Base-by-base conservation (phyloP, 208 protist genomes). In the Trypanosoma mega region DNA sequence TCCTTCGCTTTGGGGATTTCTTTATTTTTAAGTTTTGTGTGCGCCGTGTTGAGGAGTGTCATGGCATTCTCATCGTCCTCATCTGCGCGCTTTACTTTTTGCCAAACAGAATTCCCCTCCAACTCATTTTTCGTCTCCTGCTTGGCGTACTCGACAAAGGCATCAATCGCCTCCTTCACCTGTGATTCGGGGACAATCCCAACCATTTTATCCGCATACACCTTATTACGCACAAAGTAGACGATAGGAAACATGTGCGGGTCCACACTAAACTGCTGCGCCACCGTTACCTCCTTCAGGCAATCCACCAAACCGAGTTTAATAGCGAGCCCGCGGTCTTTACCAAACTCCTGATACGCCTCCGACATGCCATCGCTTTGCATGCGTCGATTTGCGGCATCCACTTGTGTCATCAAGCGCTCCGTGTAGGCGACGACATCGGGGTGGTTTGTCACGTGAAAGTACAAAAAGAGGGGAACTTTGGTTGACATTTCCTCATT, bases 41-140 rank as follows among this genome's bases (percentile, higher is more conserved):
- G 81, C 2, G 85, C 88, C 1, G 73, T 66, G 16, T 80, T 69
- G 45, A 95, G 67, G 20, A 95, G 67, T 20, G 88, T 95, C 78
- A 92, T 86, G 34, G 85, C 75, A 59, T 95, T 95, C 51, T 95
- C 88, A 39, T 95, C 88, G 63, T 91, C 79, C 54, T 90, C 78
- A 76, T 94, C 87, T 26, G 23, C 69, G 9, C 76, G 72, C 44
- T 88, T 84, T 21, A 89, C 52, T 29, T 83, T 76, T 16, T 87
- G 64, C 21, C 75, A 78, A n/a, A 80, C 45, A 4, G 75, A 73
- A 29, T 72, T 76, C 9, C 82, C 84, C 11, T 88, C 75, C 52
- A 62, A 63, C 58, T 85, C 83, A 46, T 72, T 90, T 39, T 84
- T 78, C 3, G 74, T 67, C 61, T 92, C 75, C 47, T 76, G 41